A percentile compares a stretch with the other conserved stretches of the same genome.
These are phyloP conservation scores for Linnemannia hyalina DNA, from an alignment of 192 early-diverging fungal species.

Conservation along the genomic window DNA sequence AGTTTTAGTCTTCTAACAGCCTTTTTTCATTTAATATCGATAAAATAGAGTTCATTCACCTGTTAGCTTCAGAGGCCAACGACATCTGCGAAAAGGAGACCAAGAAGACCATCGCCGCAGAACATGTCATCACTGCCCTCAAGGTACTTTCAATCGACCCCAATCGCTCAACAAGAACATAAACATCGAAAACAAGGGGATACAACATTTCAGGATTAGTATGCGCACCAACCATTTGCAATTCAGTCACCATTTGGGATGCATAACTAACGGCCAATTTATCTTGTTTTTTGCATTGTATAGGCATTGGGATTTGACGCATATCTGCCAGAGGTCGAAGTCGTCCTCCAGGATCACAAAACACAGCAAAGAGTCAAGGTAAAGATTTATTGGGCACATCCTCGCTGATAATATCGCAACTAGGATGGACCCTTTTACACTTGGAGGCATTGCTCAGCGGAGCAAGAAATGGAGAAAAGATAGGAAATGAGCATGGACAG, in stretches of 20 bases:
- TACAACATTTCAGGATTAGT: not conserved
- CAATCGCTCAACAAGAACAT: not conserved
- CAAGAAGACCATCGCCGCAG: constrained; percentile 97
- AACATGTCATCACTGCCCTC: constrained; percentile 93
- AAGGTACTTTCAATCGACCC: constrained; percentile 61
- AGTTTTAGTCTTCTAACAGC: not conserved
- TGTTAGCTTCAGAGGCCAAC: constrained; percentile 95
- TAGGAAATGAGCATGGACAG: no score
- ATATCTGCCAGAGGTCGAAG: constrained; percentile 90
- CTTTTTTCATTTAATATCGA: constrained; percentile 11
- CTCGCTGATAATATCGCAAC: no score
- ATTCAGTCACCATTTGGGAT: not conserved
- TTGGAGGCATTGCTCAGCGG: no score
- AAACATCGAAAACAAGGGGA: not conserved
- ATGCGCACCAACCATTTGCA: not conserved
- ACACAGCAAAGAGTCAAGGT: constrained; percentile 80
- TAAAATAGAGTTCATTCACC: constrained; percentile 90
- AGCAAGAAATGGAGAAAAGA: no score
- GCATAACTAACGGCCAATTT: not conserved
- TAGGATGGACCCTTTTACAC: no score
- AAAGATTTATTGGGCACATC: no score
- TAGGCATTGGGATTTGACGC: constrained; percentile 92
- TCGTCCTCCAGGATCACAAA: constrained; percentile 90
- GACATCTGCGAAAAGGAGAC: constrained; percentile 96
- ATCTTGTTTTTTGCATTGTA: constrained; percentile 1